Base-by-base conservation (phyloP, 148 eudicot genomes). In the Arbutus unedo region DNA sequence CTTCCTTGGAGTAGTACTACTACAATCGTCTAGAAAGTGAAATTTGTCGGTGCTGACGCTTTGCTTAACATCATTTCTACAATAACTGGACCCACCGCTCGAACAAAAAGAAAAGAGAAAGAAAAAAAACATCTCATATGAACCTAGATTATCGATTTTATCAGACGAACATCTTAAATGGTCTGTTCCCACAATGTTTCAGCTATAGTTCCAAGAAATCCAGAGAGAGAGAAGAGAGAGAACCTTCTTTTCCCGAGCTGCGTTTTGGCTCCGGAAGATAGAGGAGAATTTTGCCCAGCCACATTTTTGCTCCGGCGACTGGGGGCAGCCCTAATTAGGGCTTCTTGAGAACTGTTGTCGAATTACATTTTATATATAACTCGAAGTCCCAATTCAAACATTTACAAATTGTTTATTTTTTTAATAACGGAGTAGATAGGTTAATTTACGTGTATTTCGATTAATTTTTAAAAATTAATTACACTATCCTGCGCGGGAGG, bases 291-390 rank as follows among this genome's bases (percentile, higher is more conserved):
- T 9, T 6, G 75, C 10, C 76, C 25, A 9, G 8, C 38, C 8
- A 31, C 31, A 11, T n/a, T 74, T 21, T 73, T 7, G 21, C 13
- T 45, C 50, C 31, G 4, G 73, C 18, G 11, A 5, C 45, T 38
- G 8, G 50, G 74, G 47, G 53, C 76, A 44, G 76, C 77, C 13
- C 77, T 47, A 9, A 8, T n/a, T 74, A 74, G 77, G 77, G 55
- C 47, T 74, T 74, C 45, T 3, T 44, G 7, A 21, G 23, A 8
- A 21, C 55, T 23, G 23, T 73, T 19, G 38, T 31, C 38, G 38
- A 31, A 31, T 31, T 31, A 31, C 38, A 31, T 31, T 31, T 31
- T 31, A 31, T 31, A 31, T 31, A 31, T 31, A 31, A 31, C 38
- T 31, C 38, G 38, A 31, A 1, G 38, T 31, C 38, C 38, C 1